Evolutionary conservation across 2,329 filamentous ascomycete genomes (phyloP), one percentile per base, ranked within the genome.

Genomic region (Lasiodiplodia citricola): DNA sequence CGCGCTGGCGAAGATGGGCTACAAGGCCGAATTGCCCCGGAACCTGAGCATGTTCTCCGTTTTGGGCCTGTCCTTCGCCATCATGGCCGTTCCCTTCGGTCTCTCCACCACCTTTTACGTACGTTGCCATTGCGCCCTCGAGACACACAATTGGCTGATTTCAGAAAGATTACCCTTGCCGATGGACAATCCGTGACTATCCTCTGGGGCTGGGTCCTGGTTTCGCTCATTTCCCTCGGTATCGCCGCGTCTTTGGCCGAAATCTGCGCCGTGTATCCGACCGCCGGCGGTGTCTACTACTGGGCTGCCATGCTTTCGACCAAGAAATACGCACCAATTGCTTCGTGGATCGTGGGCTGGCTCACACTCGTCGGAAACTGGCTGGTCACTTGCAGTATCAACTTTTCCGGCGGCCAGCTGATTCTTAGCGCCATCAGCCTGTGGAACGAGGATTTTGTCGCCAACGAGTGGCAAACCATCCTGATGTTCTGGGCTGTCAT

Each of bases 401-500:
- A 91, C 75, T 93, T 93, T 75, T 87, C 86, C 7, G 93, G 92
- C 3, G 91, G 89, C 0, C 87, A 93, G 72, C 86, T 91, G 28
- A 88, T 91, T 68, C 82, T 92, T 23, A 88, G 85, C 62, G 89
- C 90, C 1, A 91, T 92, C 70, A 85, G 87, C n/a, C 80, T 92
- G 0, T 92, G 88, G 85, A 82, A 90, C n/a, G 88, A 91, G 70
- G 86, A 89, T 71, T 92, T 88, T 74, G 88, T 88, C 23, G 84
- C 90, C 13, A 92, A 87, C 71, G 79, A 84, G 63, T 92, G 88
- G 87, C 90, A 92, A 80, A 92, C 90, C 0, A 86, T 92, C 2
- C 81, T 92, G 18, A 87, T 86, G 82, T 92, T 92, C 77, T 92
- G 90, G 90, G 89, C 87, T 0, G 87, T 92, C 23, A 91, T 91